Conservation (phyloP, 2,329 filamentous ascomycete species). For the Aspergillus calidoustus region DNA sequence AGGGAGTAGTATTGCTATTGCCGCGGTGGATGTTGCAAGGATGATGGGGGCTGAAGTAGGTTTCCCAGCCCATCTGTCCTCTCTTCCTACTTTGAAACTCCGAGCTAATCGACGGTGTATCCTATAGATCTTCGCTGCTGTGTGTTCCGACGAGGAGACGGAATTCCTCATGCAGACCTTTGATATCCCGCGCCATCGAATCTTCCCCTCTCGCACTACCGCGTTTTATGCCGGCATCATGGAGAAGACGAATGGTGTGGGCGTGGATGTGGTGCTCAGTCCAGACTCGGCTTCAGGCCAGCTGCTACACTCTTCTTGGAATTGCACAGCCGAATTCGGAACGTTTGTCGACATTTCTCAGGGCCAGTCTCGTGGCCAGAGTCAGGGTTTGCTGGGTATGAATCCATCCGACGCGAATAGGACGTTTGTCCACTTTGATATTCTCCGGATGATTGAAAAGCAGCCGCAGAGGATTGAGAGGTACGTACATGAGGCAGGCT, state of each 20-base stretch:
- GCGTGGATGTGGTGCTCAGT: conserved; percentile 1
- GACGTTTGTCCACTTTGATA: not conserved
- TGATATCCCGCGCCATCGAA: not conserved
- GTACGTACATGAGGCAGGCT: not conserved
- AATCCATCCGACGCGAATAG: not conserved
- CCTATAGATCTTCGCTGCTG: not conserved
- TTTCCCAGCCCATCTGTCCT: too few relatives aligned
- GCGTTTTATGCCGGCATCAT: not conserved
- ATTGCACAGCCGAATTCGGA: not conserved
- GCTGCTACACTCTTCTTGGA: not conserved
- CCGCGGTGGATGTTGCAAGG: not conserved
- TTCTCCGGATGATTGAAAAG: not conserved
- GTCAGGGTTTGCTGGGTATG: not conserved
- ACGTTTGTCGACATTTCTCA: not conserved
- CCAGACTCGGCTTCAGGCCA: not conserved
- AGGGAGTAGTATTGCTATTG: not conserved
- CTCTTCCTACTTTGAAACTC: too few relatives aligned
- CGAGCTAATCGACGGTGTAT: too few relatives aligned
- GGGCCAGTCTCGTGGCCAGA: not conserved
- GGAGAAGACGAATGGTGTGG: not conserved
- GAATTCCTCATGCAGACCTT: not conserved
- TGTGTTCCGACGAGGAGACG: not conserved
- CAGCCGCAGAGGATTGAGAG: not conserved
- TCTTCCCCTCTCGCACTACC: not conserved
- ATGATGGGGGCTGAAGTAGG: not conserved